Evolutionary conservation across 345 rosid species (phyloP).

Genomic region (Raphanus sativus): DNA sequence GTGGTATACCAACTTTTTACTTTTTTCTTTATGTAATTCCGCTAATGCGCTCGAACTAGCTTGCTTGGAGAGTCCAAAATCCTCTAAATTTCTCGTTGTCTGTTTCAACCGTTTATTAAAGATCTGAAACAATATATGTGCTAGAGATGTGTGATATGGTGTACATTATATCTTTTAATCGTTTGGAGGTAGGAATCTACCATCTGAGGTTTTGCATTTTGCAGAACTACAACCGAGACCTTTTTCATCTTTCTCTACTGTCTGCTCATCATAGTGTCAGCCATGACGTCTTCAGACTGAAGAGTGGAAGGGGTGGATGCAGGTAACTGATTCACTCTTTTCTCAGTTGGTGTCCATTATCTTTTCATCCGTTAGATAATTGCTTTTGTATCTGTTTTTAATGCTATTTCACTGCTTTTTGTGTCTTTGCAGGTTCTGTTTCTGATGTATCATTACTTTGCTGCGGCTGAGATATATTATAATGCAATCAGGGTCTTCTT

Average conservation of each 20-base stretch:
- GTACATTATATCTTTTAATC: not conserved
- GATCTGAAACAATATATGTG: not conserved
- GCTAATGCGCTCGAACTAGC: constrained; percentile 60
- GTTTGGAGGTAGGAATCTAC: not conserved
- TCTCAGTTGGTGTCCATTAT: no score
- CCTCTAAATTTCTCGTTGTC: not conserved
- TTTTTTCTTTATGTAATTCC: no score
- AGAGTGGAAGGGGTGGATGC: no score
- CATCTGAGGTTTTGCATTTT: constrained; percentile 23
- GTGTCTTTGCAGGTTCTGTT: no score
- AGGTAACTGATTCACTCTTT: no score
- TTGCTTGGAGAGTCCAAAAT: constrained; percentile 65
- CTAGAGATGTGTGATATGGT: not conserved
- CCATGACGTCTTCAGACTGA: no score
- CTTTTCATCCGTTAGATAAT: no score
- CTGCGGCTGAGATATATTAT: constrained; percentile 79
- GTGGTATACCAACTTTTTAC: no score
- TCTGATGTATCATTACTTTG: constrained; percentile 44
- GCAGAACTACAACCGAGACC: constrained; percentile 92
- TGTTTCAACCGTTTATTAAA: not conserved
- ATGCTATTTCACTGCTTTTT: no score
- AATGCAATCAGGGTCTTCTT: constrained; percentile 90
- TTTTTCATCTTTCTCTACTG: constrained; percentile 87
- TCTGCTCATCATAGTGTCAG: constrained; percentile 22
- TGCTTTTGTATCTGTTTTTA: no score